Conservation (phyloP, 1,284 basidiomycete species). For the Violaceomyces palustris region DNA sequence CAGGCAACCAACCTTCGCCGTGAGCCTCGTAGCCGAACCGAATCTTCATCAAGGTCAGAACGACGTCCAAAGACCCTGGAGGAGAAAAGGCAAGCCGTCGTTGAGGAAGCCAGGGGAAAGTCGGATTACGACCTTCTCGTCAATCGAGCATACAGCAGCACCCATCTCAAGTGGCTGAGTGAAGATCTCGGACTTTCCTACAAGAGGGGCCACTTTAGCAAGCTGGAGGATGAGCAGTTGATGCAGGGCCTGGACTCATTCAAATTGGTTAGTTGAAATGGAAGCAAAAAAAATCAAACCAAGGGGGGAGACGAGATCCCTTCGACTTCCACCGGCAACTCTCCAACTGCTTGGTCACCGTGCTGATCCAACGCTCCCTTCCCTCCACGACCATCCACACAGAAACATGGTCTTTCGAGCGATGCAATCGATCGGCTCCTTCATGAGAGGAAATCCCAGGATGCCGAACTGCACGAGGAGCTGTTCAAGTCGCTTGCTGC, state of each 20-base stretch:
- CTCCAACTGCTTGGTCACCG: slow-evolving; percentile 13
- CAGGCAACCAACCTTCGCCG: too few relatives aligned
- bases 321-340: slow-evolving; percentile 30
- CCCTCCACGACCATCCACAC: slow-evolving; percentile 1
- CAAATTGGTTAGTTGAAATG: slow-evolving; percentile 2
- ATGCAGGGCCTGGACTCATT: slow-evolving; percentile 24
- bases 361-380: background rate
- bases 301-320: too few relatives aligned
- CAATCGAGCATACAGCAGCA: slow-evolving; percentile 27
- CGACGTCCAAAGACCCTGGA: background rate
- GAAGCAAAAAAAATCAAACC: too few relatives aligned
- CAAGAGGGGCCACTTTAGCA: slow-evolving; percentile 20
- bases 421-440: too few relatives aligned
- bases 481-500: slow-evolving; percentile 31
- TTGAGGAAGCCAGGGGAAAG: background rate
- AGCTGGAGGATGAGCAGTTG: slow-evolving; percentile 23
- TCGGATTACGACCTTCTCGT: slow-evolving; percentile 8
- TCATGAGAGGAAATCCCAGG: too few relatives aligned
- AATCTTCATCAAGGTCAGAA: too few relatives aligned
- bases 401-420: too few relatives aligned
- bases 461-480: slow-evolving; percentile 30
- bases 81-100: background rate
- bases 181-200: slow-evolving; percentile 28
- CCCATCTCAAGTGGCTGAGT: slow-evolving; percentile 28
- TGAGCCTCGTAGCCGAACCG: too few relatives aligned